phyloP scores from a whole-genome alignment of 495 filamentous ascomycete species.

The Penicillium parvum region DNA sequence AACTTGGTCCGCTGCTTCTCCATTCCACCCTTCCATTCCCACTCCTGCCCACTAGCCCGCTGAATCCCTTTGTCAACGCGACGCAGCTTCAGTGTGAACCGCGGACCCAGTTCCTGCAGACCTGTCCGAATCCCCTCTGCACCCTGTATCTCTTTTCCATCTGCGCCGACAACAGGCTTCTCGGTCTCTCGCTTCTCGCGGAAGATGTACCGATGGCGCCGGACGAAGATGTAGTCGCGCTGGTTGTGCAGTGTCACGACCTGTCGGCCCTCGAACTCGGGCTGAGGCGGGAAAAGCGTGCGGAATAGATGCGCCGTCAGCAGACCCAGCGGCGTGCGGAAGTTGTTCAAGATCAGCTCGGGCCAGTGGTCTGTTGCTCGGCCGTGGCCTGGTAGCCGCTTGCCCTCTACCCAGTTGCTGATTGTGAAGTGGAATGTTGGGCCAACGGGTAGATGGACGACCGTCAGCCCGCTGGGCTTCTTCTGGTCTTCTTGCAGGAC shows the following conservation, averaged over 20 bases:
- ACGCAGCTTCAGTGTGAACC: constrained; percentile 83
- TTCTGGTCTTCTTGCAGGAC: constrained; percentile 85
- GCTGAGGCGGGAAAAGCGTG: constrained; percentile 73
- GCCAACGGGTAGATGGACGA: constrained; percentile 77
- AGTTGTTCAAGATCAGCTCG: constrained; percentile 92
- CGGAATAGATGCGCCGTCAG: constrained; percentile 85
- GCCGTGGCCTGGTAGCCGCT: constrained; percentile 81
- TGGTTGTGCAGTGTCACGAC: constrained; percentile 93
- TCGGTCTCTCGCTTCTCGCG: constrained; percentile 79
- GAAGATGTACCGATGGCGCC: constrained; percentile 88
- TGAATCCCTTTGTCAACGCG: constrained; percentile 90
- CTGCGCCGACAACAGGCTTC: constrained; percentile 76
- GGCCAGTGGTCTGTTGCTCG: constrained; percentile 85
- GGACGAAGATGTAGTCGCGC: constrained; percentile 91
- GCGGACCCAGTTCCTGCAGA: constrained; percentile 78
- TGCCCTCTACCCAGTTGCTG: constrained; percentile 80
- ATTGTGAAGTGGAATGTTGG: constrained; percentile 87
- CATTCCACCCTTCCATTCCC: constrained; percentile 92
- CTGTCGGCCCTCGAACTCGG: constrained; percentile 78
- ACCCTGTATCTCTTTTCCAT: constrained; percentile 82
- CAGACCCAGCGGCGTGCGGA: constrained; percentile 86
- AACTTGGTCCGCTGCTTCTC: constrained; percentile 93
- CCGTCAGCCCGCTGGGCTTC: constrained; percentile 65
- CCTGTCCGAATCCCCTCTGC: constrained; percentile 79
- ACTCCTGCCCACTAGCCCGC: constrained; percentile 74